Evolutionary conservation across 768 basidiomycete genomes (phyloP).

Genomic region (Mycena olivaceomarginata): DNA sequence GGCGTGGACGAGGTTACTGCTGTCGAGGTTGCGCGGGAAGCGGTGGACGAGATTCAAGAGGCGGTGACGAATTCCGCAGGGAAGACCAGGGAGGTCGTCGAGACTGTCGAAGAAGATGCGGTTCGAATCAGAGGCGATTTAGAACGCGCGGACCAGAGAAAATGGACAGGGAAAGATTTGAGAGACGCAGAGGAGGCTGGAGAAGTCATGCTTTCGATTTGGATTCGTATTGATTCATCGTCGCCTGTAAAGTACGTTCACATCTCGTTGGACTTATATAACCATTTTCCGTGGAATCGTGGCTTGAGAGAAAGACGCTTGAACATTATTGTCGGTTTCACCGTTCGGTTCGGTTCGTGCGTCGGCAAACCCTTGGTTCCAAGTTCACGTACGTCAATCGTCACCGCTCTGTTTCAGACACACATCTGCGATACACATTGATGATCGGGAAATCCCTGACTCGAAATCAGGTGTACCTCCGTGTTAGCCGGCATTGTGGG

Average conservation of each 20-base stretch:
- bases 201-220: constrained; percentile 60
- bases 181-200: constrained; percentile 51
- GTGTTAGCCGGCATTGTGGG: constrained; percentile 3
- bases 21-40: constrained; percentile 43
- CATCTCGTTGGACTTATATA: too few species aligned
- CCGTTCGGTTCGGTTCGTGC: too few species aligned
- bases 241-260: too few species aligned
- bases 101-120: constrained; percentile 40
- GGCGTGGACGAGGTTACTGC: constrained; percentile 49
- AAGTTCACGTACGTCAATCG: not conserved
- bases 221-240: not conserved
- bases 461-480: constrained; percentile 6
- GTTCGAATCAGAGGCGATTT: constrained; percentile 45
- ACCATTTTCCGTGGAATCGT: too few species aligned
- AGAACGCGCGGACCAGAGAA: constrained; percentile 51
- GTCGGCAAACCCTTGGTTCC: not conserved
- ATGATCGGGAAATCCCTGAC: constrained; percentile 4
- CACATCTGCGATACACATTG: constrained; percentile 4
- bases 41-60: constrained; percentile 41
- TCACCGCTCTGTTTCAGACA: constrained; percentile 2
- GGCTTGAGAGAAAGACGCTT: too few species aligned
- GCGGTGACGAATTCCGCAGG: constrained; percentile 41
- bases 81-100: constrained; percentile 44
- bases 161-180: constrained; percentile 47
- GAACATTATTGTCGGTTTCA: too few species aligned